Base-by-base conservation (phyloP, 2,329 filamentous ascomycete genomes). In the Pestalotiopsis sp. region DNA sequence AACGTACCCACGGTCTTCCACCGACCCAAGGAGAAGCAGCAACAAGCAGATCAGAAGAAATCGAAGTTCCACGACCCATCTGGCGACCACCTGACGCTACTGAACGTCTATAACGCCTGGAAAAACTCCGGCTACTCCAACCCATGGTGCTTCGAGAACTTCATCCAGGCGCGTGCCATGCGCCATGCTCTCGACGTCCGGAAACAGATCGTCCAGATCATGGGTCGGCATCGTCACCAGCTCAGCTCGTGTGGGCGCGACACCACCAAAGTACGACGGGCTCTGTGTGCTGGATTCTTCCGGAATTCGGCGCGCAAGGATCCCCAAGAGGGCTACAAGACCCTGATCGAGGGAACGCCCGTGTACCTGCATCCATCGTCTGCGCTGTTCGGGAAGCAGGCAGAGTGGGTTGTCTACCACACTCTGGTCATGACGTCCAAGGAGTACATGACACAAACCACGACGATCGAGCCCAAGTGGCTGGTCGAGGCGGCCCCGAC, bases 61-160 rank as follows among this genome's bases (percentile, higher is more conserved):
- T 87, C 94, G 72, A 98, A 98, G 79, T 99, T 99, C 82, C 94
- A 98, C 82, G 96, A 99, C 76, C 93, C 95, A 0, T 90, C 94
- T 68, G 96, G 96, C 66, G 96, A 99, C 77, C 96, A 99, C 76
- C 86, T 99, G 13, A 99, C 96, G 0, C 86, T 98, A 0, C 89
- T 99, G 58, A 99, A 99, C 75, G 95, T 99, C 0, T 99, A 97
- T 84, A 97, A 98, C 76, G 91, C 89, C n/a, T 99, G 96, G 96
- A 97, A 97, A 79, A 87, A 91, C 59, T 92, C 90, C 71, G 91
- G 91, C 6, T 97, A 89, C 81, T 92, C 90, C 64, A 93, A 90
- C 68, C 91, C 95, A 0, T 99, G 96, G 96, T 98, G 96, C 78
- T 95, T 94, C 74, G 97, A 99, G 77, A 98, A 99, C 81, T 99